phyloP scores from a whole-genome alignment of 768 basidiomycete species.

The Chiua virens region DNA sequence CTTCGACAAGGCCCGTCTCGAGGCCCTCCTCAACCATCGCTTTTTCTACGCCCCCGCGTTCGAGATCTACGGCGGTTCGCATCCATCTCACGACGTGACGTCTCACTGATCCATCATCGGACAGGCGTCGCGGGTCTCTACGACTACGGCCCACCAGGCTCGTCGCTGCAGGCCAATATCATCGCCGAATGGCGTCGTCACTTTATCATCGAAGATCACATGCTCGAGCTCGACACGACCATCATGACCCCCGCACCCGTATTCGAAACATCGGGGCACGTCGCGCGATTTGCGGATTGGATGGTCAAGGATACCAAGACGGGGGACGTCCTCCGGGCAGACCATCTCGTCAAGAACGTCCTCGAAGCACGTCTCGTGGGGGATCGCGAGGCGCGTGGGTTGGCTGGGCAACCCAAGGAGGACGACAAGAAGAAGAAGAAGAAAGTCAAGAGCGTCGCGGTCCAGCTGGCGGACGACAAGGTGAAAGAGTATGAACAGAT shows the following conservation, averaged over 20 bases:
- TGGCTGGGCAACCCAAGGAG: constrained; percentile 65
- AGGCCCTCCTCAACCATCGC: constrained; percentile 80
- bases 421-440: constrained; percentile 59
- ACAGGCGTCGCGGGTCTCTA: constrained; percentile 95
- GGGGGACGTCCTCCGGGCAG: constrained; percentile 95
- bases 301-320: constrained; percentile 96
- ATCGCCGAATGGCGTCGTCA: constrained; percentile 95
- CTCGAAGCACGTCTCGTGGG: constrained; percentile 87
- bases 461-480: constrained; percentile 70
- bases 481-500: constrained; percentile 78
- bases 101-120: neutral
- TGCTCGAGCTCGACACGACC: constrained; percentile 98
- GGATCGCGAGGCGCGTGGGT: constrained; percentile 85
- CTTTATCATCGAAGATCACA: constrained; percentile 97
- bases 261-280: constrained; percentile 96
- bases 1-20: constrained; percentile 86
- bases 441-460: constrained; percentile 61
- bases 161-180: constrained; percentile 94
- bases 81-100: neutral
- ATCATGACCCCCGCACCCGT: constrained; percentile 95
- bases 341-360: constrained; percentile 93
- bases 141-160: constrained; percentile 97
- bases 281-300: constrained; percentile 98
- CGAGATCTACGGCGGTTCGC: constrained; percentile 95
- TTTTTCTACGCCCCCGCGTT: constrained; percentile 99